These are phyloP conservation scores for Cercospora sojina DNA, from an alignment of 2,329 filamentous ascomycete genomes.

Conservation along the genomic window DNA sequence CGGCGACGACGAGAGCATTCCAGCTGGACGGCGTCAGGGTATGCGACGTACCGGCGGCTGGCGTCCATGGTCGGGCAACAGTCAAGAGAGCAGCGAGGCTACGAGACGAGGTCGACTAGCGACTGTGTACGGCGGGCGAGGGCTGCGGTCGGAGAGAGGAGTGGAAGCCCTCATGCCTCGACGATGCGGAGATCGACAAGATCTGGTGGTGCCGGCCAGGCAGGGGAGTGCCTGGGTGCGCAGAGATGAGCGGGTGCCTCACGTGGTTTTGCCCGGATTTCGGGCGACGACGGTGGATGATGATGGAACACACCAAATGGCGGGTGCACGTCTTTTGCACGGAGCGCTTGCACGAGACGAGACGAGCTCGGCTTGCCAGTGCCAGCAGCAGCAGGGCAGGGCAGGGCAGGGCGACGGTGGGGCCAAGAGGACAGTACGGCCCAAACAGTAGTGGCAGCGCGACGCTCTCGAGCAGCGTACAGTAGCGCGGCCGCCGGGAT, in stretches of 20 bases:
- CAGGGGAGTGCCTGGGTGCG: not conserved
- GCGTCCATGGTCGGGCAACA: slow-evolving; percentile 11
- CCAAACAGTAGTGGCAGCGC: not conserved
- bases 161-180: not conserved
- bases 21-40: not conserved
- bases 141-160: not conserved
- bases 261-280: not conserved
- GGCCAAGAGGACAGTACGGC: not conserved
- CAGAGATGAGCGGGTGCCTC: not conserved
- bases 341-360: not conserved
- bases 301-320: not conserved
- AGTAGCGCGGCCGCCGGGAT: not conserved
- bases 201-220: not conserved
- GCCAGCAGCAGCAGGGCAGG: slow-evolving; percentile 1
- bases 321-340: not conserved
- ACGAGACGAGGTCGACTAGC: slow-evolving; percentile 13
- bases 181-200: slow-evolving; percentile 1
- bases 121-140: slow-evolving; percentile 15
- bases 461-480: not conserved
- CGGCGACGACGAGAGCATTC: not conserved
- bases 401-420: not conserved
- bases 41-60: slow-evolving; percentile 9
- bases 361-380: not conserved
- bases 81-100: not conserved
- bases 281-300: not conserved